Evolutionary conservation across 2,329 filamentous ascomycete species (phyloP).

Genomic region (Cryphonectria nitschkei): DNA sequence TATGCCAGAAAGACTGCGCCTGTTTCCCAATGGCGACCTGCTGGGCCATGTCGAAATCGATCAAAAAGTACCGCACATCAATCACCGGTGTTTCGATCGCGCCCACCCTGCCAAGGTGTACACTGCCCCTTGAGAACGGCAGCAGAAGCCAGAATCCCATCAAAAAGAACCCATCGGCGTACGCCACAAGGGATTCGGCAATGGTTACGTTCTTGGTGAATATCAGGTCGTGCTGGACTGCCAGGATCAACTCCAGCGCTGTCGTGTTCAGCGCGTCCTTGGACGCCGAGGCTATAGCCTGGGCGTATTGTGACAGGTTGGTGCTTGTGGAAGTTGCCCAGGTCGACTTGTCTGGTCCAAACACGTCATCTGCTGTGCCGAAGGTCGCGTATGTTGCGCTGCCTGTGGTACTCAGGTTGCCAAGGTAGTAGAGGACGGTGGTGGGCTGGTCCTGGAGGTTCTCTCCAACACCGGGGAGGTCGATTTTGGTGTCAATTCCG

Average conservation of each 20-base stretch:
- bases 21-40: slow-evolving; percentile 37
- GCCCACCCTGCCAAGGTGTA: slow-evolving; percentile 44
- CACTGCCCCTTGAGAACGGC: slow-evolving; percentile 45
- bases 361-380: slow-evolving; percentile 37
- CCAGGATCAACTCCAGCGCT: slow-evolving; percentile 45
- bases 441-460: slow-evolving; percentile 47
- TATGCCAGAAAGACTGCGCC: slow-evolving; percentile 39
- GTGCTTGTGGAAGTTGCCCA: slow-evolving; percentile 32
- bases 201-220: slow-evolving; percentile 50
- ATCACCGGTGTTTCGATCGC: slow-evolving; percentile 41
- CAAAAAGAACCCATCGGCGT: slow-evolving; percentile 36
- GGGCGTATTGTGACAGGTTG: slow-evolving; percentile 31
- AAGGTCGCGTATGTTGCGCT: slow-evolving; percentile 36
- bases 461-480: slow-evolving; percentile 40
- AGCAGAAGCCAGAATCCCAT: slow-evolving; percentile 44
- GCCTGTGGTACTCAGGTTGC: slow-evolving; percentile 31
- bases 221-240: slow-evolving; percentile 51
- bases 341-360: slow-evolving; percentile 33
- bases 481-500: slow-evolving; percentile 35
- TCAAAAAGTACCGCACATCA: slow-evolving; percentile 41
- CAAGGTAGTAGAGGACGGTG: slow-evolving; percentile 34
- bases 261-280: slow-evolving; percentile 28
- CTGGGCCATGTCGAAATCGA: slow-evolving; percentile 42
- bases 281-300: slow-evolving; percentile 9
- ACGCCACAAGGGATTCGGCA: slow-evolving; percentile 49